These are phyloP conservation scores for Fomitopsis schrenkii DNA, from an alignment of 1,284 basidiomycete genomes.

Conservation along the genomic window DNA sequence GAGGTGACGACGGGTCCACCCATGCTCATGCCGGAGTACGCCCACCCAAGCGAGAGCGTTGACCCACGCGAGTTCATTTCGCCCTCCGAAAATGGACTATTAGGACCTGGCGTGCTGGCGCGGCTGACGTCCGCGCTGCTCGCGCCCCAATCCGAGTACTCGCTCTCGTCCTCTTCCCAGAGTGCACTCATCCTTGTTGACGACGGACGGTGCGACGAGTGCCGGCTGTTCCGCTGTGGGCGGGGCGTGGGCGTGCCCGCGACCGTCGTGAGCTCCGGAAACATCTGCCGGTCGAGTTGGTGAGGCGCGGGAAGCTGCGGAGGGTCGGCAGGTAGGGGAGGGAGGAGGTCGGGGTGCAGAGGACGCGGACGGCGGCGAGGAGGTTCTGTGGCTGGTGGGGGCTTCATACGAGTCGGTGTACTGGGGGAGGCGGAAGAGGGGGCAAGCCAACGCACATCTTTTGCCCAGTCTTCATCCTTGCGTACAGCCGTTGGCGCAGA, in stretches of 20 bases:
- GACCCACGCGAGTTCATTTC: not conserved
- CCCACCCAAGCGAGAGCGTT: conserved; percentile 6
- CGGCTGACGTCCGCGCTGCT: conserved; percentile 23
- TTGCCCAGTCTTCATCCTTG: conserved; percentile 56
- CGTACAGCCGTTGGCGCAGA: conserved; percentile 1
- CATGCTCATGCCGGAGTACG: not conserved
- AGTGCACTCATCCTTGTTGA: conserved; percentile 37
- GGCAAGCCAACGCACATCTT: conserved; percentile 61
- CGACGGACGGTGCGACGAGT: conserved; percentile 14
- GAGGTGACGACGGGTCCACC: conserved; percentile 1
- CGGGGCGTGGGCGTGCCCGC: conserved; percentile 7
- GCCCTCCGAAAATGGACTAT: not conserved
- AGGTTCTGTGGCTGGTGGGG: conserved; percentile 3
- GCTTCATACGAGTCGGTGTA: conserved; percentile 8
- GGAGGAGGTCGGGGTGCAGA: conserved; percentile 20
- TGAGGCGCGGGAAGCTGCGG: conserved; percentile 6
- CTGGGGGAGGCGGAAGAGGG: conserved; percentile 30
- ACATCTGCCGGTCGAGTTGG: conserved; percentile 10
- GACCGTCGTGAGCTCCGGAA: conserved; percentile 7
- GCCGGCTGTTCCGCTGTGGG: conserved; percentile 14
- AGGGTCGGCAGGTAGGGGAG: conserved; percentile 11
- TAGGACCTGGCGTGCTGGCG: conserved; percentile 22
- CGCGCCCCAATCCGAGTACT: conserved; percentile 7
- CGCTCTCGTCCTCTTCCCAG: conserved; percentile 40
- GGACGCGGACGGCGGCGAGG: conserved; percentile 15